A percentile compares a stretch with the other conserved stretches of the same genome.
phyloP scores from a whole-genome alignment of 371 early-diverging fungal genomes.

The Mucor velutinosus region DNA sequence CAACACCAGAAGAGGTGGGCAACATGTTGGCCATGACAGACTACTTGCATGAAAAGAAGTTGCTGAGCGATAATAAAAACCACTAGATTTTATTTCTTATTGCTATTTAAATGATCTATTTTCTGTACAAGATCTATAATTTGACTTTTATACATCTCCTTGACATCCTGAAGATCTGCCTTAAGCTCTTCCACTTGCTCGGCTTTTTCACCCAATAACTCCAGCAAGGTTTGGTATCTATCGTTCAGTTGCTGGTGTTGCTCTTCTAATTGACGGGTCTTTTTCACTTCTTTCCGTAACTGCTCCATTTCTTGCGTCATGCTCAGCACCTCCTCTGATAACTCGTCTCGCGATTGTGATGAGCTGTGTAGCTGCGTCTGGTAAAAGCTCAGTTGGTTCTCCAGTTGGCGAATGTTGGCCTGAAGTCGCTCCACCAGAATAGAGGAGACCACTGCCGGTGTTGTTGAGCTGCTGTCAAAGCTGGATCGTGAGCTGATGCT shows the following conservation, averaged over 20 bases:
- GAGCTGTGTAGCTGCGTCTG: slow-evolving; percentile 68
- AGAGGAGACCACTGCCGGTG: slow-evolving; percentile 15
- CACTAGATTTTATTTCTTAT: slow-evolving; percentile 16
- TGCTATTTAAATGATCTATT: slow-evolving; percentile 30
- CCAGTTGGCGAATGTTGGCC: slow-evolving; percentile 61
- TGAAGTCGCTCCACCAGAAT: slow-evolving; percentile 63
- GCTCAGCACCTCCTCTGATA: slow-evolving; percentile 73
- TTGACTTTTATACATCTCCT: slow-evolving; percentile 75
- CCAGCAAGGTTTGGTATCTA: slow-evolving; percentile 78
- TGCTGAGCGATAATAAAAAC: slow-evolving; percentile 5
- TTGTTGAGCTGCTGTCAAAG: slow-evolving; percentile 34
- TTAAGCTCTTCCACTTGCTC: slow-evolving; percentile 84
- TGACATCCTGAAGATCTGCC: slow-evolving; percentile 82
- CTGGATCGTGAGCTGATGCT: slow-evolving; percentile 43
- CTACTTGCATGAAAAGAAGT: slow-evolving; percentile 38
- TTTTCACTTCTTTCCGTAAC: slow-evolving; percentile 35
- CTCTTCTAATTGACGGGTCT: slow-evolving; percentile 32
- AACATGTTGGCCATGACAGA: slow-evolving; percentile 57
- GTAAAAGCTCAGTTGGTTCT: slow-evolving; percentile 70
- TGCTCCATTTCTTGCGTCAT: slow-evolving; percentile 65
- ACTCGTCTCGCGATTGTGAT: slow-evolving; percentile 71
- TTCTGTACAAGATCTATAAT: slow-evolving; percentile 69
- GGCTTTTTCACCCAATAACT: slow-evolving; percentile 87
- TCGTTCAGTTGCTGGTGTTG: slow-evolving; percentile 45
- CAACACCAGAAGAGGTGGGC: slow-evolving; percentile 65